A percentile compares a stretch with the other conserved stretches of the same genome.
Evolutionary conservation across 2,329 filamentous ascomycete genomes (phyloP).

Genomic region (Aspergillus eucalypticola): DNA sequence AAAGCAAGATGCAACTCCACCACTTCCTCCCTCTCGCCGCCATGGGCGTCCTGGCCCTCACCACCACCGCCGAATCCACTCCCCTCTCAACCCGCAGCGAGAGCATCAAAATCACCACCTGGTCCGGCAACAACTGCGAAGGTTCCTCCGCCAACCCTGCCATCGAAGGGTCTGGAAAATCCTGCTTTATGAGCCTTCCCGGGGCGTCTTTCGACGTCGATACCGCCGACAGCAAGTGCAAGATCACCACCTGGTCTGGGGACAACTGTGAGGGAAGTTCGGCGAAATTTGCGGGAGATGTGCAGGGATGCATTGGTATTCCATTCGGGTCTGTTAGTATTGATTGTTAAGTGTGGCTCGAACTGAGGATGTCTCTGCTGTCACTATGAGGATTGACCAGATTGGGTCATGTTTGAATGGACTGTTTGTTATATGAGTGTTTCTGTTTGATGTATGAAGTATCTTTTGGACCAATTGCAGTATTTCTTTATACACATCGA

Average conservation of each 20-base stretch:
- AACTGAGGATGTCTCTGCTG: neutral
- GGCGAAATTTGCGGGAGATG: neutral
- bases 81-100: neutral
- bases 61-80: neutral
- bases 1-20: neutral
- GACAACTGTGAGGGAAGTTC: neutral
- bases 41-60: neutral
- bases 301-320: neutral
- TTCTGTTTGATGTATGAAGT: no score
- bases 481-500: no score
- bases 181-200: neutral
- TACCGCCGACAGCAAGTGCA: neutral
- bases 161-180: neutral
- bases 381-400: no score
- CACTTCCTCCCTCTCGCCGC: neutral
- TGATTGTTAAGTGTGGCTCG: neutral
- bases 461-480: no score
- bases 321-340: neutral
- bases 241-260: neutral
- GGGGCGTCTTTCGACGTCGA: neutral
- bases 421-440: no score
- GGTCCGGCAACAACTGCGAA: neutral
- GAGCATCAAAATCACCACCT: neutral
- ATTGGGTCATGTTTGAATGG: no score
- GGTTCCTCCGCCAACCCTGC: neutral